These are phyloP conservation scores for Gymnopus androsaceus DNA, from an alignment of 1,284 basidiomycete genomes.

Conservation along the genomic window DNA sequence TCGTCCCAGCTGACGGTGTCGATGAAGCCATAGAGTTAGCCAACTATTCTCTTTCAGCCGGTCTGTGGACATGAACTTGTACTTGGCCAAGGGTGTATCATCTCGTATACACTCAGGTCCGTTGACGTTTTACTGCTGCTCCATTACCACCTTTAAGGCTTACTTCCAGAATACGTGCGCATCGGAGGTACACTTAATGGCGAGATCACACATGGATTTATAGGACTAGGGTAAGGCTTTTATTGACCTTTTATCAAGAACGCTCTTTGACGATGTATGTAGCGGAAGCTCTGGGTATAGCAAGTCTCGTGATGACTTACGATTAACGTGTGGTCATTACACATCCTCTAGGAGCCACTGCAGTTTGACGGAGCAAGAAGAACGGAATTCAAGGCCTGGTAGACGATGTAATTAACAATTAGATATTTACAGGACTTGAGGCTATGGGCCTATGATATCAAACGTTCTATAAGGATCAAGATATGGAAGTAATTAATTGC, in stretches of 20 bases:
- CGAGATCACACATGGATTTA: slow-evolving; percentile 32
- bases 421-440: too few species aligned
- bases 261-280: background rate
- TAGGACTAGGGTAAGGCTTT: slow-evolving; percentile 38
- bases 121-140: slow-evolving; percentile 9
- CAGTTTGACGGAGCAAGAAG: too few species aligned
- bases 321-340: slow-evolving; percentile 43
- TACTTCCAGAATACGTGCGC: slow-evolving; percentile 38
- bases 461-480: too few species aligned
- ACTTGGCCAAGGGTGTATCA: slow-evolving; percentile 49
- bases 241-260: background rate
- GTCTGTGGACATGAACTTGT: slow-evolving; percentile 57
- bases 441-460: too few species aligned
- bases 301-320: slow-evolving; percentile 57
- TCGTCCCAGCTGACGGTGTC: slow-evolving; percentile 48
- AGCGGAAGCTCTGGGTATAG: slow-evolving; percentile 57
- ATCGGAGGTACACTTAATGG: slow-evolving; percentile 41
- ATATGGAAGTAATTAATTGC: too few species aligned
- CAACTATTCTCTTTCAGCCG: slow-evolving; percentile 54
- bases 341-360: slow-evolving; percentile 38
- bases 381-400: too few species aligned
- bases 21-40: slow-evolving; percentile 59
- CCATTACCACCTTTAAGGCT: background rate
- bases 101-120: slow-evolving; percentile 51
- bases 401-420: too few species aligned